Percentiles rank a stretch among this genome's conserved stretches.
Conservation (phyloP, 169 alveolate genomes). For the Plasmodium relictum region DNA sequence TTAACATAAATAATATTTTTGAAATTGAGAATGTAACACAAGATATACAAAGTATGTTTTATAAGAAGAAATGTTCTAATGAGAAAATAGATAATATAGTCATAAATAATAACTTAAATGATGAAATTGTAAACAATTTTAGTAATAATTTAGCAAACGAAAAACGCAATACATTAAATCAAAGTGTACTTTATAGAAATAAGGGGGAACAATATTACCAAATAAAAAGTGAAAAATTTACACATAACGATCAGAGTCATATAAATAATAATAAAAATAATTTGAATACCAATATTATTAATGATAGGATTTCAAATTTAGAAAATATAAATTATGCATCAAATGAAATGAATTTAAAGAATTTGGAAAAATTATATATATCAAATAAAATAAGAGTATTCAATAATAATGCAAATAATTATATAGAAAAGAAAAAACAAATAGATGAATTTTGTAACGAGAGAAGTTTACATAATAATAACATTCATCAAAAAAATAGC, state of each 20-base stretch:
- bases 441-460: not conserved
- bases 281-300: not conserved
- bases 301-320: not conserved
- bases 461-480: not conserved
- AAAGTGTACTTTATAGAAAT: no score
- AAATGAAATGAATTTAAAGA: conserved; percentile 15
- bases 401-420: conserved; percentile 21
- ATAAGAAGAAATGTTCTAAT: not conserved
- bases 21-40: conserved; percentile 60
- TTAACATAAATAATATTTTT: conserved; percentile 53
- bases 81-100: not conserved
- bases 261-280: not conserved
- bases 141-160: no score
- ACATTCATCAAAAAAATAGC: not conserved
- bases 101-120: not conserved
- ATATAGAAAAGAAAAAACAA: conserved; percentile 43
- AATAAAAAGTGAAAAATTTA: no score
- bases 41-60: conserved; percentile 40
- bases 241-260: not conserved
- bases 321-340: not conserved
- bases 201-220: no score
- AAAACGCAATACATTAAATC: no score
- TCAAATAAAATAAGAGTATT: conserved; percentile 18
- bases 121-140: not conserved
- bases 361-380: conserved; percentile 23